Base-by-base conservation (phyloP, 352 stramenopile genomes). In the Phytophthora nicotianae region DNA sequence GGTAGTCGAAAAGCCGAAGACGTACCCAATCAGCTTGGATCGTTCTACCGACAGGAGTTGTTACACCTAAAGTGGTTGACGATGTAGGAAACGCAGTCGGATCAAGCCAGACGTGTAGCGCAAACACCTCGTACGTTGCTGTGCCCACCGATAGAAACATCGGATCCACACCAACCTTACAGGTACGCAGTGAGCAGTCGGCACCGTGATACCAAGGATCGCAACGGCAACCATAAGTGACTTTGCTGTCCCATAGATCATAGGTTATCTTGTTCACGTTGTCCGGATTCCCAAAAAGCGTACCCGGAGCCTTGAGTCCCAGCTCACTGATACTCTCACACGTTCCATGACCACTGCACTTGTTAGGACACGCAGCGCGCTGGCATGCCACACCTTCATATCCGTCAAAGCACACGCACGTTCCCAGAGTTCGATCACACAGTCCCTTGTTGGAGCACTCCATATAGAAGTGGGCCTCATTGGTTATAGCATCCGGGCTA, bases 401-500 rank as follows among this genome's bases (percentile, higher is more conserved):
- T 32, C 91, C 93, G 52, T 86, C 74, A 53, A 98, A 97, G 63
- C 94, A 98, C 35, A 74, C 61, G 64, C 94, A 98, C 19, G 82
- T 50, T 1, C 93, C 94, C 26, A 80, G 78, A 7, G 42, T 50
- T 43, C 91, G 86, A 67, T 98, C 91, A 54, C 92, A 98, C 49
- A 98, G 66, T 16, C 94, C 94, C 62, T 97, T 96, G 77, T 98
- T 98, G 37, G 86, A 95, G 70, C 94, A 98, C 65, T 98, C 90
- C 71, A 91, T 87, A 69, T 98, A 98, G 67, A 94, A 96, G 64
- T 98, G 91, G 8, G 85, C 93, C 29, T 90, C 79, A 53, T 75
- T 27, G 1, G 13, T 9, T 0, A 54, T 46, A 1, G 80, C 81
- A n/a, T 53, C 27, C 19, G 80, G 80, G 57, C 79, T 77, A 53